Conservation (phyloP, 345 rosid genomes). For the Populus deltoides region DNA sequence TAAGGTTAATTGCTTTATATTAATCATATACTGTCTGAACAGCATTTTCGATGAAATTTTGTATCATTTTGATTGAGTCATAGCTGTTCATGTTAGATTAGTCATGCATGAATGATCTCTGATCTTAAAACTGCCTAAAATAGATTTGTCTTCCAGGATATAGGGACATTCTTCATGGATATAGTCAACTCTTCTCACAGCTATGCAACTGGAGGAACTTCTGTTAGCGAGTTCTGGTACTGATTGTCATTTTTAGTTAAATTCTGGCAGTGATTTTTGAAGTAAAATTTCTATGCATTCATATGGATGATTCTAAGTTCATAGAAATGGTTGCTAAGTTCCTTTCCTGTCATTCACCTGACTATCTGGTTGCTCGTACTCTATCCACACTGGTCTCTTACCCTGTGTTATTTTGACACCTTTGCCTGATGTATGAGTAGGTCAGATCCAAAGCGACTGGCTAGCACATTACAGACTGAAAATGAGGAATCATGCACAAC, state of each 20-base stretch:
- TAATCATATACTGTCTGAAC: not conserved
- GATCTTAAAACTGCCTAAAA: not conserved
- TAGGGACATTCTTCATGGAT: slow-evolving; percentile 75
- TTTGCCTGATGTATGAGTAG: slow-evolving; percentile 37
- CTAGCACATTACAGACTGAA: slow-evolving; percentile 51
- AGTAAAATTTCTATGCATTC: not conserved
- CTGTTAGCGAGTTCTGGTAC: slow-evolving; percentile 79
- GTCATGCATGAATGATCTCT: not conserved
- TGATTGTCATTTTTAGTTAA: slow-evolving; percentile 9
- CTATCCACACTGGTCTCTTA: not conserved
- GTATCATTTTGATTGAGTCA: not conserved
- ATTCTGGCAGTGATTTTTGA: not conserved
- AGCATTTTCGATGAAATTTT: not conserved
- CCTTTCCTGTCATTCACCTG: not conserved
- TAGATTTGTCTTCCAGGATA: slow-evolving; percentile 48
- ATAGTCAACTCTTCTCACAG: slow-evolving; percentile 78
- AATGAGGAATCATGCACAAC: slow-evolving; percentile 95
- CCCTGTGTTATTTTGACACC: slow-evolving; percentile 1
- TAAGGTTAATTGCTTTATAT: slow-evolving; percentile 47
- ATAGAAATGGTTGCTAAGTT: not conserved
- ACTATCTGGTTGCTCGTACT: not conserved
- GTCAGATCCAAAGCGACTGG: slow-evolving; percentile 80
- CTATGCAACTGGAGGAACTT: slow-evolving; percentile 95
- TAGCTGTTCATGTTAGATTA: not conserved
- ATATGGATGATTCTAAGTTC: not conserved